Evolutionary conservation across 2,329 filamentous ascomycete species (phyloP).

Genomic region (Aspergillus sp.): DNA sequence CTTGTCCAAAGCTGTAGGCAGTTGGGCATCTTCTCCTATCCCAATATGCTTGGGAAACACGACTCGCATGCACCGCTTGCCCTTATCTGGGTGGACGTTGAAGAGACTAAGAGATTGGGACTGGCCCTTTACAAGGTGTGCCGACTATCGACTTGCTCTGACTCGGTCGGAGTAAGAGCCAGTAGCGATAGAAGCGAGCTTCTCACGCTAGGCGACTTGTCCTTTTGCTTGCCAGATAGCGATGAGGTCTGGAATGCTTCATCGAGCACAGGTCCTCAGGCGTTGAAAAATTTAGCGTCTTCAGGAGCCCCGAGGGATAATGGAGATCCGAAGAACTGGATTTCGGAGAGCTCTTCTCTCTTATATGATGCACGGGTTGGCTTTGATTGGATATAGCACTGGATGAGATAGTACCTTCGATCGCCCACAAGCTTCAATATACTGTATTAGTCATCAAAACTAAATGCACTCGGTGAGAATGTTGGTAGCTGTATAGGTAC

Average conservation of each 20-base stretch:
- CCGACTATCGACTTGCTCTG: conserved; percentile 4
- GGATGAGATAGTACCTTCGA: too few species aligned
- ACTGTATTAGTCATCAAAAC: too few species aligned
- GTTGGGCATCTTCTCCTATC: conserved; percentile 16
- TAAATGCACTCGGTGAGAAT: too few species aligned
- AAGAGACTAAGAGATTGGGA: conserved; percentile 21
- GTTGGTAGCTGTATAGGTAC: too few species aligned
- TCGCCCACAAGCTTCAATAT: too few species aligned
- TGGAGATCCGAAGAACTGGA: conserved; percentile 9
- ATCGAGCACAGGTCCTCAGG: neutral
- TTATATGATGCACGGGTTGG: conserved; percentile 5
- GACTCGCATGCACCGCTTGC: conserved; percentile 8
- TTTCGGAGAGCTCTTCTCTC: conserved; percentile 6
- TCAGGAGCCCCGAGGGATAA: conserved; percentile 5
- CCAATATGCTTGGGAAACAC: conserved; percentile 14
- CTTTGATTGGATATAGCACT: conserved; percentile 9
- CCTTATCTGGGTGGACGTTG: conserved; percentile 13
- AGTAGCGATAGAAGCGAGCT: conserved; percentile 5
- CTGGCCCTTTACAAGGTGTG: conserved; percentile 18
- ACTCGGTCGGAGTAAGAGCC: neutral
- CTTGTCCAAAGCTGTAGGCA: conserved; percentile 16
- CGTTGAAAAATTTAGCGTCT: conserved; percentile 1
- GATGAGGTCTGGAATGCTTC: conserved; percentile 12
- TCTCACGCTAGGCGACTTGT: conserved; percentile 12
- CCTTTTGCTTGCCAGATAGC: conserved; percentile 15